Evolutionary conservation across 2,329 filamentous ascomycete genomes (phyloP), one percentile per base, ranked within the genome.

Genomic region (Penicillium sp.): DNA sequence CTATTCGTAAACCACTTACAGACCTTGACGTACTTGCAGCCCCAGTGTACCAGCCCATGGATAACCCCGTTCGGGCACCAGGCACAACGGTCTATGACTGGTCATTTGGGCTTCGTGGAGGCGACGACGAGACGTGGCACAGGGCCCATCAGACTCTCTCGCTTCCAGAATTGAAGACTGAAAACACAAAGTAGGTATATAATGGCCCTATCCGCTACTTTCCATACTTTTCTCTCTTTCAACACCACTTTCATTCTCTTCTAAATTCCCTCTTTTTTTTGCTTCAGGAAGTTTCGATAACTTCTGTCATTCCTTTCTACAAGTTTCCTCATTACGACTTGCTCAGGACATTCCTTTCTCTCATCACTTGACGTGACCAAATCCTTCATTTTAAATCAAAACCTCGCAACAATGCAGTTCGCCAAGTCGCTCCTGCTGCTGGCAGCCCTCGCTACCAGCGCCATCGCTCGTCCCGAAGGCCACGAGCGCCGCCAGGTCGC

Each of bases 361-460:
- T 15, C 37, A 35, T 55, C 42, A 62, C 30, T 63, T 53, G 47
- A 57, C 38, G 28, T 49, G 42, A 58, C 62, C 69, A 40, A 42
- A 65, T 59, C 61, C 33, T 50, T 64, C 59, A 24, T 22, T 42
- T 33, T 37, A 3, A 37, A 22, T 22, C 26, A 53, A 44, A 12
- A 6, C 15, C 42, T 50, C 44, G n/a, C 42, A 55, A 68, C 55
- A 61, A 75, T 75, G 73, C 69, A 75, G 49, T 68, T 75, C 68
- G 66, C 69, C 65, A 73, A 73, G 63, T 70, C 72, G 59, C 44
- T 75, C 58, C 55, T 75, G 68, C 71, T 75, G 64, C 72, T 75
- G 62, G 71, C 72, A 68, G 69, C 70, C 59, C 63, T 75, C 56
- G 65, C 69, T 56, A 64, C 72, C 45, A 63, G 69, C 58, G 54